phyloP scores from a whole-genome alignment of 306 rosid species.

The Trifolium dubium region DNA sequence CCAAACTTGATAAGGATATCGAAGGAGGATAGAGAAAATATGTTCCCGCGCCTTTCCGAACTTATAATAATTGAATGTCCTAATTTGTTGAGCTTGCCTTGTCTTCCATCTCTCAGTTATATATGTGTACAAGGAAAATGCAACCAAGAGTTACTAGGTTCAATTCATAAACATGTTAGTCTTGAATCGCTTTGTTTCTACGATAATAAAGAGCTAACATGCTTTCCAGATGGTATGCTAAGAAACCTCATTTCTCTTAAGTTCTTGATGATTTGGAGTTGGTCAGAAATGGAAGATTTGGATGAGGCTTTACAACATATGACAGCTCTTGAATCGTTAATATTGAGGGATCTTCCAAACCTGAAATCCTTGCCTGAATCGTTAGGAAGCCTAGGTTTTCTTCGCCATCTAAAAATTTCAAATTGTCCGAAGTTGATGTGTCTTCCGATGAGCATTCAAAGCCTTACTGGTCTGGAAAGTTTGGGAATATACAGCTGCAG shows the following conservation, averaged over 20 bases:
- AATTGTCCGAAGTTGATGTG: not conserved
- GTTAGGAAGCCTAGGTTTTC: conserved; percentile 31
- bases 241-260: conserved; percentile 35
- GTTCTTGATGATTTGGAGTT: conserved; percentile 8
- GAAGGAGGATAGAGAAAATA: conserved; percentile 20
- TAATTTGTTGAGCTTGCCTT: conserved; percentile 31
- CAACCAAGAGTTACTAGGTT: conserved; percentile 20
- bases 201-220: not conserved
- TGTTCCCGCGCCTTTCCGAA: conserved; percentile 13
- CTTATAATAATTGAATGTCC: conserved; percentile 28
- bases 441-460: conserved; percentile 25
- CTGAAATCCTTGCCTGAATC: conserved; percentile 26
- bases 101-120: conserved; percentile 30
- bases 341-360: not conserved
- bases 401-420: not conserved
- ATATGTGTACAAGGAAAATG: not conserved
- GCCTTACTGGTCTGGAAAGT: not conserved
- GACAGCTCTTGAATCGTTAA: not conserved
- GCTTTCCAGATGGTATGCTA: conserved; percentile 38
- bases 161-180: conserved; percentile 6
- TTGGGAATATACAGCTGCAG: not conserved
- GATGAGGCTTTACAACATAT: conserved; percentile 35
- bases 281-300: conserved; percentile 14
- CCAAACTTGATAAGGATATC: conserved; percentile 39
- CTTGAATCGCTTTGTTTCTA: not conserved